Evolutionary conservation across 345 rosid genomes (phyloP).

Genomic region (Melaleuca alternifolia): DNA sequence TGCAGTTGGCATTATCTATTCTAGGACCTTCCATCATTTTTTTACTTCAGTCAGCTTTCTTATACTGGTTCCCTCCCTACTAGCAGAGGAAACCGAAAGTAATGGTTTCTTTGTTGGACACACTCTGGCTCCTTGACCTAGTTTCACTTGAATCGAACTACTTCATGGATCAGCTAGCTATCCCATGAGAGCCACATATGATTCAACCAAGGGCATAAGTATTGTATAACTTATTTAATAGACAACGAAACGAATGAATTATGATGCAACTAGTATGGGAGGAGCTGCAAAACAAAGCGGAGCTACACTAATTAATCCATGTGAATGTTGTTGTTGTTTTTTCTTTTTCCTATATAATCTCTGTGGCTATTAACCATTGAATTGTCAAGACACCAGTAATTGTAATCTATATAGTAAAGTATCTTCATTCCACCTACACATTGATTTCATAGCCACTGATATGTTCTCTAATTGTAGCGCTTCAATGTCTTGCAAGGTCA

Average conservation of each 20-base stretch:
- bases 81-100: neutral
- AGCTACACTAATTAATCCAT: neutral
- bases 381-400: neutral
- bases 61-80: too few relatives aligned
- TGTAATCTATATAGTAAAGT: neutral
- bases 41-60: neutral
- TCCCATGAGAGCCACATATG: rapidly evolving
- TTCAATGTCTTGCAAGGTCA: neutral
- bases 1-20: neutral
- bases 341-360: too few relatives aligned
- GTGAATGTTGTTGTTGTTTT: neutral
- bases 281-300: too few relatives aligned
- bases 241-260: too few relatives aligned
- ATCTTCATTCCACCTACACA: neutral
- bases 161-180: too few relatives aligned
- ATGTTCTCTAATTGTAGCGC: neutral
- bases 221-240: too few relatives aligned
- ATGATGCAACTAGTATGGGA: too few relatives aligned
- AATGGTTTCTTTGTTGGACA: too few relatives aligned
- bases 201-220: neutral
- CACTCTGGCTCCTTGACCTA: too few relatives aligned
- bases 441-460: too few relatives aligned
- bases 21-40: neutral
- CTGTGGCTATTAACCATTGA: too few relatives aligned
- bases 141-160: too few relatives aligned